Percentiles rank a stretch among this genome's conserved stretches.
phyloP scores from a whole-genome alignment of 2,329 filamentous ascomycete genomes.

The Mycosphaerella sp. region DNA sequence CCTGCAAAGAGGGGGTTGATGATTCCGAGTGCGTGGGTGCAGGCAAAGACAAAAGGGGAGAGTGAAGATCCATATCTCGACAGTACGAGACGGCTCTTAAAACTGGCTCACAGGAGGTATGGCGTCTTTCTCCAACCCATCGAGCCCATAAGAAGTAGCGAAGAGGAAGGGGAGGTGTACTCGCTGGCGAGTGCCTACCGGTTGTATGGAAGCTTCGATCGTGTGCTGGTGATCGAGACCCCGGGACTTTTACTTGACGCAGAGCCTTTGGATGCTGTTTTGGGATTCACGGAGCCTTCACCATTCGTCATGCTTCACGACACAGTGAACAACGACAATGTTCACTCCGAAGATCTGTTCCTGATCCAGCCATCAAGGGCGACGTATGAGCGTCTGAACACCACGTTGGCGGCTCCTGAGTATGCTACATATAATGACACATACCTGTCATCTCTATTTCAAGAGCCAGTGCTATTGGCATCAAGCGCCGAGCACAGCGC shows the following conservation, averaged over 20 bases:
- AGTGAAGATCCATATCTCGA: conserved; percentile 39
- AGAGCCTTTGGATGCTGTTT: conserved; percentile 39
- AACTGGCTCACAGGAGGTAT: conserved; percentile 42
- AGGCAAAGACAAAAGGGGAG: conserved; percentile 30
- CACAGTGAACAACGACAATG: conserved; percentile 23
- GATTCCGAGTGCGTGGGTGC: conserved; percentile 39
- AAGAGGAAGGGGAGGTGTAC: conserved; percentile 29
- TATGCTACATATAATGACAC: conserved; percentile 23
- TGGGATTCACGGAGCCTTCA: conserved; percentile 29
- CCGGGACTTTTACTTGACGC: conserved; percentile 44
- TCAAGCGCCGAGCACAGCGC: conserved; percentile 21
- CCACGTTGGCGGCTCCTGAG: conserved; percentile 13
- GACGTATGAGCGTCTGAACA: conserved; percentile 17
- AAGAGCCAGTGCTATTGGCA: conserved; percentile 25
- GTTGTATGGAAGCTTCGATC: conserved; percentile 39
- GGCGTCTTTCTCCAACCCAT: conserved; percentile 42
- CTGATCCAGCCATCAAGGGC: conserved; percentile 25
- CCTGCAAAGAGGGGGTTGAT: conserved; percentile 42
- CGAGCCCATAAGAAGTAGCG: conserved; percentile 32
- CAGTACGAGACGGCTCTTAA: conserved; percentile 40
- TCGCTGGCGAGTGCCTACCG: conserved; percentile 43
- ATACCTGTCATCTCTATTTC: conserved; percentile 30
- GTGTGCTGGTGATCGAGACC: conserved; percentile 40
- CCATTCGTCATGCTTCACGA: conserved; percentile 30
- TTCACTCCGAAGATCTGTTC: conserved; percentile 32